These are phyloP conservation scores for Candida palmyrensis DNA, from an alignment of 805 yeast genomes.

Conservation along the genomic window DNA sequence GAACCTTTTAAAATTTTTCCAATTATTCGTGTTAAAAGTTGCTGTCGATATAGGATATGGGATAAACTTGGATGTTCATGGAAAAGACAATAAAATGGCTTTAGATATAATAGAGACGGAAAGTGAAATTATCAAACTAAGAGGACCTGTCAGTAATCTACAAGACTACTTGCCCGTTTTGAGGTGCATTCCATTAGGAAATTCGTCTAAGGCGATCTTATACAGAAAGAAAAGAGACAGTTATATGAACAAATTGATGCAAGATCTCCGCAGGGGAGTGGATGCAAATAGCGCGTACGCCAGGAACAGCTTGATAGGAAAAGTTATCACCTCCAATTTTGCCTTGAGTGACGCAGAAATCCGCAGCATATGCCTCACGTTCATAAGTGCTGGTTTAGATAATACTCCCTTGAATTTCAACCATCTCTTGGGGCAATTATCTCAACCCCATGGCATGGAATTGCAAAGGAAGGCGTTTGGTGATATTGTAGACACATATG, in stretches of 20 bases:
- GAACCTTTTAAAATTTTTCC: conserved; percentile 37
- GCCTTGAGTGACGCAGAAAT: conserved; percentile 35
- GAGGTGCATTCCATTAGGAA: conserved; percentile 22
- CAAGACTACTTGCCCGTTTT: conserved; percentile 51
- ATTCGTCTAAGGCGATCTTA: conserved; percentile 10
- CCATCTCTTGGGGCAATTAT: conserved; percentile 56
- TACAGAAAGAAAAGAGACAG: conserved; percentile 39
- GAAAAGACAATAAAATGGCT: conserved; percentile 32
- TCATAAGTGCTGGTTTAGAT: conserved; percentile 78
- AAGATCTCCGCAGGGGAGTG: conserved; percentile 10
- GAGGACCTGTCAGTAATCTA: conserved; percentile 53
- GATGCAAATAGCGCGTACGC: conserved; percentile 19
- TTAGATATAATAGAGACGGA: conserved; percentile 53
- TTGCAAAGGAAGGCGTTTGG: conserved; percentile 42
- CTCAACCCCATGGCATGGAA: conserved; percentile 33
- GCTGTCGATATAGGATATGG: conserved; percentile 53
- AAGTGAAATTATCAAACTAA: conserved; percentile 47
- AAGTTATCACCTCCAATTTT: conserved; percentile 9
- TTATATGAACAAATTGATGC: conserved; percentile 40
- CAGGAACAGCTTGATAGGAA: conserved; percentile 28
- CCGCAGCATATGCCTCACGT: conserved; percentile 59
- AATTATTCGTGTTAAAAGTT: conserved; percentile 47
- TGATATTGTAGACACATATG: conserved; percentile 32
- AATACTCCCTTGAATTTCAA: conserved; percentile 62
- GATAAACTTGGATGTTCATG: conserved; percentile 37